Base-by-base conservation (phyloP, 1,284 basidiomycete species). In the Apiotrichum montevideense region DNA sequence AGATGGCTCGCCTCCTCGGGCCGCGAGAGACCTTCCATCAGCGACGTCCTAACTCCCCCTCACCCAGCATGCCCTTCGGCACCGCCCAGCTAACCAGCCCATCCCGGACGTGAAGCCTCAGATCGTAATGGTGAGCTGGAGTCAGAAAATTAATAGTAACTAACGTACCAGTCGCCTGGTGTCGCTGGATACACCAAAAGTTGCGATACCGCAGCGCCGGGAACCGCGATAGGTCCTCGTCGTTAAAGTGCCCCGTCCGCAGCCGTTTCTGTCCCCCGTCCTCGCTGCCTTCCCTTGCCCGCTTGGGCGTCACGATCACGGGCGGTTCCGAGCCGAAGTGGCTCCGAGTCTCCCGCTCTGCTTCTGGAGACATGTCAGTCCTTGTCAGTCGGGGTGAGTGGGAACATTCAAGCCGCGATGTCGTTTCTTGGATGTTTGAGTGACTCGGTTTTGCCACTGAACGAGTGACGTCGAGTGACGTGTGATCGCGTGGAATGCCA, bases 141-240 rank as follows among this genome's bases (percentile, higher is more conserved):
- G n/a, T 32, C 32, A 48, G 45, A 3, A 14, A 13, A 32, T 42
- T 21, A 35, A 35, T n/a, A 47, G 29, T 35, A 8, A 35, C 35
- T 13, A 9, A 61, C 62, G 48, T 39, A 69, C 69, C 69, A 32
- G 64, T 64, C 6, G 71, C 71, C 52, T 67, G 67, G 56, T 73
- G 71, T 37, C 71, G 53, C 51, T 73, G 70, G 4, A 73, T 68
- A 52, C 70, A 72, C 66, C 68, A 73, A 44, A 72, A 70, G 53
- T 73, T 73, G 21, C 67, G 46, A 35, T 61, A 64, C 34, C 48
- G 51, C 41, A 73, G 52, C 3, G 62, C 70, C 2, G 71, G 70
- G 46, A 67, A 73, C 15, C 44, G 32, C 6, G 60, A 45, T 7
- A 67, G 42, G 2, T 71, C 69, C 2, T 63, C 59, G 11, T 45